phyloP scores from a whole-genome alignment of 2,329 filamentous ascomycete genomes.

The Botrytis cinerea region DNA sequence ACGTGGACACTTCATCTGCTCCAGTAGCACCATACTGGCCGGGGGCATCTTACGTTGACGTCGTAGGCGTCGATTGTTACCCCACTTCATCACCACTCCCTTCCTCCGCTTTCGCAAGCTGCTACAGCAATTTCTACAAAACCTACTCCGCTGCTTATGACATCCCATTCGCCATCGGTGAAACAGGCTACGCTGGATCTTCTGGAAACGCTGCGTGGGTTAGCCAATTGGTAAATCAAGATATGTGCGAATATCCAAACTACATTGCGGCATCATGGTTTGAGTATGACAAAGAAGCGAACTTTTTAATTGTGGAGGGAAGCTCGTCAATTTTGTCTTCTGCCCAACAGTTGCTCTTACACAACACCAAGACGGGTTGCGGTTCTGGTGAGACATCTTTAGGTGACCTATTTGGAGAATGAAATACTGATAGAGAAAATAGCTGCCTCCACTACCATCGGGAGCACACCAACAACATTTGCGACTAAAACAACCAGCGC shows the following conservation, averaged over 20 bases:
- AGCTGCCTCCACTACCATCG: neutral
- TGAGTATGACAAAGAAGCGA: slow-evolving; percentile 23
- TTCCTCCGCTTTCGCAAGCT: slow-evolving; percentile 13
- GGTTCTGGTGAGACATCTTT: neutral
- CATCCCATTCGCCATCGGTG: slow-evolving; percentile 25
- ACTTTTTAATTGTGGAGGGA: slow-evolving; percentile 25
- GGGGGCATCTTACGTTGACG: slow-evolving; percentile 21
- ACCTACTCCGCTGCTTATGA: slow-evolving; percentile 19
- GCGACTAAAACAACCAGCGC: neutral
- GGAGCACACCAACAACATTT: neutral
- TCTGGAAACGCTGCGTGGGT: slow-evolving; percentile 21
- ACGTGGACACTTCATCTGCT: slow-evolving; percentile 5
- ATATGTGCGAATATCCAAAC: slow-evolving; percentile 26
- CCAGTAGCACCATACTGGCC: slow-evolving; percentile 21
- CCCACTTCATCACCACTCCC: slow-evolving; percentile 5
- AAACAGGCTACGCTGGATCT: slow-evolving; percentile 22
- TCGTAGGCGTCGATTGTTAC: slow-evolving; percentile 26
- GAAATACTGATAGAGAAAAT: neutral
- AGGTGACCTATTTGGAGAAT: neutral
- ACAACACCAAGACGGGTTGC: slow-evolving; percentile 21
- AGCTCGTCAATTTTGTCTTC: slow-evolving; percentile 14
- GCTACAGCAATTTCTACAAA: slow-evolving; percentile 22
- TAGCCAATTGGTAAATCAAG: slow-evolving; percentile 21
- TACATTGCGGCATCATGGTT: slow-evolving; percentile 26
- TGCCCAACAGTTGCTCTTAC: slow-evolving; percentile 13